phyloP scores from a whole-genome alignment of 2,329 filamentous ascomycete genomes.

The Neoarthrinium moseri region DNA sequence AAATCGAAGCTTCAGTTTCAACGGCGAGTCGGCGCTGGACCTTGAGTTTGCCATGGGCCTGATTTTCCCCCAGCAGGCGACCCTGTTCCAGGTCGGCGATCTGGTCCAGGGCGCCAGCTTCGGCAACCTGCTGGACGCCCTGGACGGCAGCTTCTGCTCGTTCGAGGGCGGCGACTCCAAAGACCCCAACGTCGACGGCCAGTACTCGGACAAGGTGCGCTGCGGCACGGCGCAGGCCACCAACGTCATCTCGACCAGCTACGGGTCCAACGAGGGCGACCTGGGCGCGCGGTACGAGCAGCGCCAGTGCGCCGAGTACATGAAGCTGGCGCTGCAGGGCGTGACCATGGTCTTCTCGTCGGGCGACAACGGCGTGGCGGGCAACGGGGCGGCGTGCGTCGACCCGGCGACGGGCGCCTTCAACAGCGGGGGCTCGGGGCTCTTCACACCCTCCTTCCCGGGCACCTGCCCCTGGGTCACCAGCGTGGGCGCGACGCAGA shows the following conservation, averaged over 20 bases:
- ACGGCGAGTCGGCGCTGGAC: slow-evolving; percentile 54
- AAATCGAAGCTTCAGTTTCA: slow-evolving; percentile 35
- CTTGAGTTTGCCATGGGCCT: slow-evolving; percentile 54
- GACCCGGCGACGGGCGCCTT: slow-evolving; percentile 26
- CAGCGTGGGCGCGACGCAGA: slow-evolving; percentile 50
- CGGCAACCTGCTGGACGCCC: slow-evolving; percentile 39
- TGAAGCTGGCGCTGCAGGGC: slow-evolving; percentile 55
- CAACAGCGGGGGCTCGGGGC: slow-evolving; percentile 26
- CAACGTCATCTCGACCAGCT: slow-evolving; percentile 55
- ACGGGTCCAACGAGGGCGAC: slow-evolving; percentile 51
- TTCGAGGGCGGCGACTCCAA: slow-evolving; percentile 39
- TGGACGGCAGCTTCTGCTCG: slow-evolving; percentile 44
- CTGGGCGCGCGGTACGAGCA: slow-evolving; percentile 45
- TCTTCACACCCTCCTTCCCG: slow-evolving; percentile 48
- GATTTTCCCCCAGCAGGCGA: slow-evolving; percentile 49
- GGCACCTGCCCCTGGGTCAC: slow-evolving; percentile 48
- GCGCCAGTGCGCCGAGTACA: slow-evolving; percentile 54
- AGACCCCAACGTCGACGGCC: slow-evolving; percentile 33
- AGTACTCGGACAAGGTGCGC: slow-evolving; percentile 25
- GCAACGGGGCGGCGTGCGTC: slow-evolving; percentile 35
- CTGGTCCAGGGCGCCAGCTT: slow-evolving; percentile 36
- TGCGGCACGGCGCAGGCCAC: slow-evolving; percentile 32
- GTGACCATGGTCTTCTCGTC: slow-evolving; percentile 43
- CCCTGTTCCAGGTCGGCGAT: slow-evolving; percentile 44
- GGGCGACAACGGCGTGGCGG: slow-evolving; percentile 48